Percentiles rank a stretch among this genome's conserved stretches.
These are phyloP conservation scores for Populus hybrid DNA, from an alignment of 441 rosid genomes.

Conservation along the genomic window DNA sequence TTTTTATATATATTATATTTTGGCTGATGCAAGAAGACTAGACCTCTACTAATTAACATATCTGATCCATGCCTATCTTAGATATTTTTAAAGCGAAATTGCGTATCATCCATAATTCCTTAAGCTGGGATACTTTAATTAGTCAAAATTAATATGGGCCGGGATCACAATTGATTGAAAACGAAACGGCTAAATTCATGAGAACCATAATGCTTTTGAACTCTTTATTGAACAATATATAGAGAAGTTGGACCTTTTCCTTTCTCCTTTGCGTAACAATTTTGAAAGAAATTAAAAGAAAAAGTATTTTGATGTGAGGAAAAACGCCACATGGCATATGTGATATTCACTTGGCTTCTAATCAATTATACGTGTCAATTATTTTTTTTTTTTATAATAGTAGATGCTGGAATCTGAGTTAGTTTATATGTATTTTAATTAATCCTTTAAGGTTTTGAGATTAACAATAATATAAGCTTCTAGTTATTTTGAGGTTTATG, in stretches of 20 bases:
- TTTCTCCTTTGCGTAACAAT: conserved; percentile 24
- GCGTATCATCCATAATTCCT: background rate
- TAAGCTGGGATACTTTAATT: conserved; percentile 16
- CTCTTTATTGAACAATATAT: background rate
- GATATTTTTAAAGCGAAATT: background rate
- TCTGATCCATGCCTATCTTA: background rate
- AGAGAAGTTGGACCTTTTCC: conserved; percentile 16
- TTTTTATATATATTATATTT: background rate
- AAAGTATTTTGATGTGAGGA: conserved; percentile 12
- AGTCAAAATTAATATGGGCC: conserved; percentile 14
- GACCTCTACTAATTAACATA: background rate
- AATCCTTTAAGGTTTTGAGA: rapidly evolving
- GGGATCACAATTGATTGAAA: conserved; percentile 23
- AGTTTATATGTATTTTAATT: rapidly evolving
- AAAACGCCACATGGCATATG: conserved; percentile 19
- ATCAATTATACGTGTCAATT: background rate
- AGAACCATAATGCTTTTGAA: conserved; percentile 1
- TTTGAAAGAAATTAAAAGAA: conserved; percentile 19
- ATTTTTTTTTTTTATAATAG: no score
- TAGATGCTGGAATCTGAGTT: rapidly evolving
- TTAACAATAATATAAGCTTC: no score
- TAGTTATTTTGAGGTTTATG: rapidly evolving
- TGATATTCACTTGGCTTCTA: background rate
- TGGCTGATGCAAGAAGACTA: background rate
- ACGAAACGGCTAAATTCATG: conserved; percentile 6